These are phyloP conservation scores for Claviceps arundinis DNA, from an alignment of 2,329 filamentous ascomycete species.

Conservation along the genomic window DNA sequence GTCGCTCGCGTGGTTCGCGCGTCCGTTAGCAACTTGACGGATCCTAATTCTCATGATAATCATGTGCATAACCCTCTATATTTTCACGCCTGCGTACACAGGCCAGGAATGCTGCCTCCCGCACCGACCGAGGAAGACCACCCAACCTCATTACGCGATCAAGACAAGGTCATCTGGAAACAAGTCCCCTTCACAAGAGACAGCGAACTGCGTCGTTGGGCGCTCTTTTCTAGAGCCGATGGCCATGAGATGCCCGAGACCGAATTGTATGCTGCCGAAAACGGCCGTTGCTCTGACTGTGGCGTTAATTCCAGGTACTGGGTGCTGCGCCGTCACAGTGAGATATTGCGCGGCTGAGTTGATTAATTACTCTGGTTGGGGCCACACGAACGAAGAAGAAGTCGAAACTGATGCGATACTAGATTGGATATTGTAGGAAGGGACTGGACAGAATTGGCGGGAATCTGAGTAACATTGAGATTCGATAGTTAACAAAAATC, in stretches of 20 bases:
- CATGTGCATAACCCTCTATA: constrained; percentile 6
- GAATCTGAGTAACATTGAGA: too few species aligned
- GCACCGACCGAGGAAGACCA: constrained; percentile 30
- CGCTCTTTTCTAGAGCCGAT: constrained; percentile 29
- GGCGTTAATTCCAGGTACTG: constrained; percentile 24
- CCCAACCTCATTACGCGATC: constrained; percentile 27
- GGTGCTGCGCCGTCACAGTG: constrained; percentile 15
- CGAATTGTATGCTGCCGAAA: constrained; percentile 21
- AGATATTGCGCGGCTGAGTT: constrained; percentile 9
- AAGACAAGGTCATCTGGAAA: constrained; percentile 38
- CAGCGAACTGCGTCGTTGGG: constrained; percentile 29
- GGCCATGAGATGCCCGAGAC: constrained; percentile 23
- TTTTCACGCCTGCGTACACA: constrained; percentile 13
- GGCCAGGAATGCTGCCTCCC: constrained; percentile 22
- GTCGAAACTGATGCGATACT: not conserved
- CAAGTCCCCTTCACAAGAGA: constrained; percentile 30
- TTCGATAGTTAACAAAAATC: too few species aligned
- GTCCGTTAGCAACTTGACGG: constrained; percentile 18
- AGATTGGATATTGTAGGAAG: not conserved
- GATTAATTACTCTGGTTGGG: not conserved
- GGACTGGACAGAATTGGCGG: too few species aligned
- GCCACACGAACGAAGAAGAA: not conserved
- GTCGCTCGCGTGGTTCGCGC: constrained; percentile 33
- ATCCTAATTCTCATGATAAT: constrained; percentile 14
- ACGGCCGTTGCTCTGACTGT: constrained; percentile 26